These are phyloP conservation scores for Pichia cactophila DNA, from an alignment of 1,139 yeast genomes.

Conservation along the genomic window DNA sequence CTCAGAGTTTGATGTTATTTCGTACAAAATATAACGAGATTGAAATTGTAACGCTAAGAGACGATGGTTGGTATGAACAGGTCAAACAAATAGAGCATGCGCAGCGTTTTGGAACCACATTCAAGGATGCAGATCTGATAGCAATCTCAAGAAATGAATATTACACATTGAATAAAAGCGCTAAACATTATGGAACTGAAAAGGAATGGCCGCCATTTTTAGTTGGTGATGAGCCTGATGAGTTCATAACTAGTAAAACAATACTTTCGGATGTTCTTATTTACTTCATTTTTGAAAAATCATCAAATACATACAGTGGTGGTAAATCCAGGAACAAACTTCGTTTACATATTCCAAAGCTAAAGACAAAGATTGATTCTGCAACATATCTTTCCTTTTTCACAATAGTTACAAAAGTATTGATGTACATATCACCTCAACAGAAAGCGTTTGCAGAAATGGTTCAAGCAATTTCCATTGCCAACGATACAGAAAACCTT, in stretches of 20 bases:
- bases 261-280: conserved; percentile 25
- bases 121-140: conserved; percentile 64
- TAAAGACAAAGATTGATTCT: conserved; percentile 67
- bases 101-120: conserved; percentile 63
- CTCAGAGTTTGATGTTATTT: conserved; percentile 57
- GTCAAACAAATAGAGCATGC: conserved; percentile 34
- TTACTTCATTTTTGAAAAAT: conserved; percentile 21
- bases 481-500: conserved; percentile 63
- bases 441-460: conserved; percentile 50
- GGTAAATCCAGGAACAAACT: conserved; percentile 33
- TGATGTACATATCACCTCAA: conserved; percentile 60
- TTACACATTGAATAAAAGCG: conserved; percentile 25
- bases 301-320: conserved; percentile 20
- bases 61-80: conserved; percentile 15
- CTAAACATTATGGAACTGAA: conserved; percentile 26
- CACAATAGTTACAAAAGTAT: conserved; percentile 54
- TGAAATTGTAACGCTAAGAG: conserved; percentile 54
- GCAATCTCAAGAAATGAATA: conserved; percentile 48
- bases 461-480: conserved; percentile 39
- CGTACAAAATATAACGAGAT: conserved; percentile 67
- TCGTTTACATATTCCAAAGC: conserved; percentile 60
- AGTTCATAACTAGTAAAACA: conserved; percentile 12
- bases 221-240: conserved; percentile 22
- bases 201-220: conserved; percentile 80
- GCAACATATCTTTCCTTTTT: conserved; percentile 63